phyloP scores from a whole-genome alignment of 129 eudicot species.

The Heracleum sosnowskyi region DNA sequence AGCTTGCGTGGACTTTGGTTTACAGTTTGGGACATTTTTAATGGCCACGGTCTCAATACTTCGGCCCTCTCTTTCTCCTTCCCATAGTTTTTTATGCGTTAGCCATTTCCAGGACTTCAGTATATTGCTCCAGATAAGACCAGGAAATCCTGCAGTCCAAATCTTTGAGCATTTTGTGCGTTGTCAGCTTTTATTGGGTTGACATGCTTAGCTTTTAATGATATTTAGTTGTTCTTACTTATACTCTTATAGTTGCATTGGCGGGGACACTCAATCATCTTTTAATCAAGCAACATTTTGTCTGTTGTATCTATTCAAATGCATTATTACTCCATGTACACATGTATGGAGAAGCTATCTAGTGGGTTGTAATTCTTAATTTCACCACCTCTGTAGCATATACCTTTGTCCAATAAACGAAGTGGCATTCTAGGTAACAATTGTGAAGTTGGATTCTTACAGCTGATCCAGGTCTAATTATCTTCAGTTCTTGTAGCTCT shows the following conservation, averaged over 20 bases:
- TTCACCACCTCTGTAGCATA: background rate
- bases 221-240: background rate
- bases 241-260: background rate
- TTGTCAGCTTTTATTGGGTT: background rate
- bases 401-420: background rate
- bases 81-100: background rate
- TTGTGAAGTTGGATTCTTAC: background rate
- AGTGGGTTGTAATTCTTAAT: background rate
- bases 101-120: background rate
- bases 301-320: background rate
- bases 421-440: background rate
- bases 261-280: background rate
- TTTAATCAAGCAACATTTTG: background rate
- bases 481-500: background rate
- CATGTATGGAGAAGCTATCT: background rate
- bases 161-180: slow-evolving; percentile 2
- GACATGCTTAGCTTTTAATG: background rate
- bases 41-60: slow-evolving; percentile 1
- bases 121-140: background rate
- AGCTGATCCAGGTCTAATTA: background rate
- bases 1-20: slow-evolving; percentile 94
- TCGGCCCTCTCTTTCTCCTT: background rate
- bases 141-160: slow-evolving; percentile 5
- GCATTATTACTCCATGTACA: background rate
- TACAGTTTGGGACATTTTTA: slow-evolving; percentile 95